Evolutionary conservation across 1,139 yeast genomes (phyloP), one percentile per base, ranked within the genome.

Genomic region (Yamadazyma oceani): DNA sequence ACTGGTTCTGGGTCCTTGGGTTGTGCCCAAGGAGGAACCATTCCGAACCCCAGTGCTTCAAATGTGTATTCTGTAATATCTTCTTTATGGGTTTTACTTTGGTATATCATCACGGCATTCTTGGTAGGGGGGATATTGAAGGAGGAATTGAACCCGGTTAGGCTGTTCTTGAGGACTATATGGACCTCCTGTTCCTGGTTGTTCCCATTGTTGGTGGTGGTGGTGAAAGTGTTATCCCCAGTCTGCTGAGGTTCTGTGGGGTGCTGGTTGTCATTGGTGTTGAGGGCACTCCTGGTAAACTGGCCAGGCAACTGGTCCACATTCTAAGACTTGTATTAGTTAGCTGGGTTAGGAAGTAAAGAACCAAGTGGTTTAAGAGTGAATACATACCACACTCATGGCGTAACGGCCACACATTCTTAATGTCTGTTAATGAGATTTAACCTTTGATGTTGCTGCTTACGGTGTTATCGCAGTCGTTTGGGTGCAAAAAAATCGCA

Each of bases 381-480:
- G n/a, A 9, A 16, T 39, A 66, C 73, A 35, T 64, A 68, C 75
- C 14, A 66, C 54, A 29, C 69, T 71, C 35, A 67, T 48, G 2
- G 75, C 69, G 45, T 61, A 70, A n/a, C 76, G 46, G 7, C 76
- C 76, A 55, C 76, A 70, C 76, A 70, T 69, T 26, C 5, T 34
- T 21, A n/a, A 21, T 15, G 21, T 13, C 4, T 22, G 24, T 4
- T 13, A 7, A 8, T n/a, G 6, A 4, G 14, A 17, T 23, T 23
- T 31, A 4, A 14, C 16, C 17, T 6, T 15, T 6, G 26, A 8
- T 31, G 26, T 14, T 19, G 5, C 13, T 19, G n/a, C n/a, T n/a
- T n/a, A n/a, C n/a, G n/a, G n/a, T n/a, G 16, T 19, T 11, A 16
- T 17, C 26, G 33, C 33, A 12, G 5, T 15, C 8, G 17, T 15